Percentiles rank a stretch among this genome's conserved stretches.
phyloP scores from a whole-genome alignment of 2,329 filamentous ascomycete species.

The Paecilomyces formosus region DNA sequence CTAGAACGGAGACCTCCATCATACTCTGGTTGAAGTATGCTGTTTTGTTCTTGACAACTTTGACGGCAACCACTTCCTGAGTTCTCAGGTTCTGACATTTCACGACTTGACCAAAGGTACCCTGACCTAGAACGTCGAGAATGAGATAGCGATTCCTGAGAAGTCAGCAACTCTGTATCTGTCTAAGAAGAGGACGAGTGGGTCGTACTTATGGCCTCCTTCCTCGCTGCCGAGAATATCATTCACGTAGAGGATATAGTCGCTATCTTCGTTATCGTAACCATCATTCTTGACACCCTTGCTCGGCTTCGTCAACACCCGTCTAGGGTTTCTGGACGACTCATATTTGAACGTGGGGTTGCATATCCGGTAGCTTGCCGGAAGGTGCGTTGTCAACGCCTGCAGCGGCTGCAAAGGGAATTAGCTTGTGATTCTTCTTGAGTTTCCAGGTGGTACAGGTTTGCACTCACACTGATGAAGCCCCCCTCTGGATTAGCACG shows the following conservation, averaged over 20 bases:
- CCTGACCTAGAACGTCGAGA: conserved; percentile 90
- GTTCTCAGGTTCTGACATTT: conserved; percentile 99
- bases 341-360: conserved; percentile 98
- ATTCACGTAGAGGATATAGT: conserved; percentile 98
- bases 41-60: conserved; percentile 98
- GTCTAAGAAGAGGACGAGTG: neutral
- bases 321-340: conserved; percentile 88
- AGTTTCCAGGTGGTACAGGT: conserved; percentile 1
- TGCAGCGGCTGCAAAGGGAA: conserved; percentile 66
- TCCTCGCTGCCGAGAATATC: conserved; percentile 97
- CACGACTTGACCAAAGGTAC: conserved; percentile 96
- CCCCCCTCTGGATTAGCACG: conserved; percentile 94
- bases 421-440: conserved; percentile 9
- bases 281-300: conserved; percentile 98
- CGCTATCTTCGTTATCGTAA: conserved; percentile 97
- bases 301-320: conserved; percentile 95
- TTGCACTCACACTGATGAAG: conserved; percentile 78
- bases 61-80: conserved; percentile 96
- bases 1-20: conserved; percentile 99
- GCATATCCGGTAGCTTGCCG: conserved; percentile 95
- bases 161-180: conserved; percentile 7
- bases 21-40: conserved; percentile 99
- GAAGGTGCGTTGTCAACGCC: conserved; percentile 87
- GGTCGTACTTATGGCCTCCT: conserved; percentile 79
- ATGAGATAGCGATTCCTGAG: conserved; percentile 88